phyloP scores from a whole-genome alignment of 202 grass and related monocot species.

The Setaria italica region DNA sequence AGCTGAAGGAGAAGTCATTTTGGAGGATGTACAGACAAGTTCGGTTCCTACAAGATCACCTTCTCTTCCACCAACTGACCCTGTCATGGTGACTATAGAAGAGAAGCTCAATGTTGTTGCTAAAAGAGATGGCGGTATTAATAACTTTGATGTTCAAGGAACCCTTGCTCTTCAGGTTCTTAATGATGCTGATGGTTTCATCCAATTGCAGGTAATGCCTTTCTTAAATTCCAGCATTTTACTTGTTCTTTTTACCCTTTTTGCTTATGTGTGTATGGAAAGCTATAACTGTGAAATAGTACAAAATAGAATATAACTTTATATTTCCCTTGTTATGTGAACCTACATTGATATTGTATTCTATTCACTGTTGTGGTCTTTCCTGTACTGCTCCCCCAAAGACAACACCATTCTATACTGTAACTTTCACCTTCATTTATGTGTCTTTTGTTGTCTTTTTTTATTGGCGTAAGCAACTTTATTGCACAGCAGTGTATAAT shows the following conservation, averaged over 20 bases:
- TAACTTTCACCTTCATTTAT: neutral
- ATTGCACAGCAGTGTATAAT: neutral
- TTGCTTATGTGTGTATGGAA: neutral
- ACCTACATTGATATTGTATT: neutral
- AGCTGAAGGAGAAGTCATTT: slow-evolving; percentile 92
- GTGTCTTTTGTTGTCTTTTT: neutral
- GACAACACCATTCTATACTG: no score
- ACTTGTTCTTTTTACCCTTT: neutral
- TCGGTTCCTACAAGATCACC: slow-evolving; percentile 49
- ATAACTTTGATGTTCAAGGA: slow-evolving; percentile 85
- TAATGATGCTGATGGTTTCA: slow-evolving; percentile 84
- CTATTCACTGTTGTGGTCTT: neutral
- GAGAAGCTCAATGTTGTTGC: slow-evolving; percentile 76
- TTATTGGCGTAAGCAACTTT: neutral
- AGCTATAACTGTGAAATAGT: neutral
- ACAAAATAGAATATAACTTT: neutral
- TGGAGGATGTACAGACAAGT: slow-evolving; percentile 77
- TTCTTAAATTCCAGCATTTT: slow-evolving; percentile 9
- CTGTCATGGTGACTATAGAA: slow-evolving; percentile 83
- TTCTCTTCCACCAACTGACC: slow-evolving; percentile 62
- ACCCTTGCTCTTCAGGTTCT: slow-evolving; percentile 87
- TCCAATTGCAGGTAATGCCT: slow-evolving; percentile 71
- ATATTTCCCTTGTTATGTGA: neutral
- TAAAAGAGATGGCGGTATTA: slow-evolving; percentile 81
- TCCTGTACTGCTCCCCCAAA: neutral